Evolutionary conservation across 805 yeast genomes (phyloP), one percentile per base, ranked within the genome.

Genomic region (Trichomonascus vanleenenianus): DNA sequence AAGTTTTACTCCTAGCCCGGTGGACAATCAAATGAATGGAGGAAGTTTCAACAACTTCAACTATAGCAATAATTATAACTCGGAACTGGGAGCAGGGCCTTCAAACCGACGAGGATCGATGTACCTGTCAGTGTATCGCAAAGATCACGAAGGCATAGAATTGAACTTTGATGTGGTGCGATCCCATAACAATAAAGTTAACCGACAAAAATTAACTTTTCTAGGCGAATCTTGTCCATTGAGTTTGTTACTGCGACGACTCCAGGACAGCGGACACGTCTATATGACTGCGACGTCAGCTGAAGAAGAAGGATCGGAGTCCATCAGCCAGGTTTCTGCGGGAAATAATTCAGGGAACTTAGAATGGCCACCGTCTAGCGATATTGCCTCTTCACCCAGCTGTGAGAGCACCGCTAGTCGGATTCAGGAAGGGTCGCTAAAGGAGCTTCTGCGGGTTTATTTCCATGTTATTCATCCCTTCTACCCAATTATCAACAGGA

Each of bases 161-260:
- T 22, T 22, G 4, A 22, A 4, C 8, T 8, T 22, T 22, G 27
- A 22, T 22, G 8, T 22, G 27, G 27, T 22, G 7, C 27, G 27
- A 19, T 11, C 18, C n/a, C n/a, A n/a, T 20, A 25, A 30, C n/a
- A 14, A 22, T 18, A 30, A 14, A n/a, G 16, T 45, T 11, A 25
- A 37, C 31, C 34, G 35, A 27, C 36, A 46, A 15, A 30, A 46
- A 6, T 30, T 45, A 19, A 16, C 45, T 7, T 48, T 38, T 27
- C 30, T 48, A 2, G 51, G 51, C 18, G 51, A 48, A 39, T 45
- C 51, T 10, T 49, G 37, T 15, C 52, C 50, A 6, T 27, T 49
- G 34, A 20, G 40, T 6, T 33, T 41, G 32, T 45, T 49, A 4
- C 27, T 49, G 30, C 16, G 46, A 15, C 16, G 16, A 7, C 16